These are phyloP conservation scores for Phytophthora cryptogea DNA, from an alignment of 352 stramenopile genomes.

Conservation along the genomic window DNA sequence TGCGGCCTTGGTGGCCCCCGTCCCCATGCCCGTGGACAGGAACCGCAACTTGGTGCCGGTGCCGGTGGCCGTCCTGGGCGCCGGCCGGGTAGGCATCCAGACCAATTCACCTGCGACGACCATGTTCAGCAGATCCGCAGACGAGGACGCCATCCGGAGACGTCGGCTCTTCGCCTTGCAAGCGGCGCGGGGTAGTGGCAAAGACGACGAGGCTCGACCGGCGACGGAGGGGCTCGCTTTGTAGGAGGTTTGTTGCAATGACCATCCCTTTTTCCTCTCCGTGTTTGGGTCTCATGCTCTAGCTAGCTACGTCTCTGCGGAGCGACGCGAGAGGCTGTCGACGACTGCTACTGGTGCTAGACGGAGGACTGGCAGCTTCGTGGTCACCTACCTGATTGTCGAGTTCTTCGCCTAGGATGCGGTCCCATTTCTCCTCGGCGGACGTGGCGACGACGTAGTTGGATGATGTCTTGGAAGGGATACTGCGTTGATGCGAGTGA, in stretches of 20 bases:
- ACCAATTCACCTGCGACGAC: neutral
- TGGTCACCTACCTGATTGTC: slow-evolving; percentile 26
- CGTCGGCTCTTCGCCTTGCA: slow-evolving; percentile 35
- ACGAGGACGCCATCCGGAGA: slow-evolving; percentile 23
- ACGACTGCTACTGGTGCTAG: slow-evolving; percentile 21
- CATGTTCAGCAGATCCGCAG: slow-evolving; percentile 15
- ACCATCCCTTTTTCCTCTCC: slow-evolving; percentile 14
- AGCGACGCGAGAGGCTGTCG: slow-evolving; percentile 16
- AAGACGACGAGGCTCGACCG: slow-evolving; percentile 58
- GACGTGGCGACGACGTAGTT: slow-evolving; percentile 34
- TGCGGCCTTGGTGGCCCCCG: slow-evolving; percentile 52
- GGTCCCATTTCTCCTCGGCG: slow-evolving; percentile 79
- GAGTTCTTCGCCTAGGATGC: slow-evolving; percentile 54
- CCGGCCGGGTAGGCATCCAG: slow-evolving; percentile 3
- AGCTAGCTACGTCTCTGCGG: slow-evolving; percentile 8
- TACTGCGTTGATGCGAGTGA: slow-evolving; percentile 15
- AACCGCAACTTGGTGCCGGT: slow-evolving; percentile 24
- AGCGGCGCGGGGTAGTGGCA: slow-evolving; percentile 31
- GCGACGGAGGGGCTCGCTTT: slow-evolving; percentile 37
- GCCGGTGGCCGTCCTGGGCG: slow-evolving; percentile 9
- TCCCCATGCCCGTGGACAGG: slow-evolving; percentile 23
- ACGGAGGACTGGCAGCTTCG: slow-evolving; percentile 1
- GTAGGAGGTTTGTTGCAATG: slow-evolving; percentile 28
- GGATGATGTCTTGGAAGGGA: slow-evolving; percentile 12
- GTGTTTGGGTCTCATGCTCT: slow-evolving; percentile 18